Percentiles rank a stretch among this genome's conserved stretches.
phyloP scores from a whole-genome alignment of 129 eudicot species.

The Pulicaria dysenterica region DNA sequence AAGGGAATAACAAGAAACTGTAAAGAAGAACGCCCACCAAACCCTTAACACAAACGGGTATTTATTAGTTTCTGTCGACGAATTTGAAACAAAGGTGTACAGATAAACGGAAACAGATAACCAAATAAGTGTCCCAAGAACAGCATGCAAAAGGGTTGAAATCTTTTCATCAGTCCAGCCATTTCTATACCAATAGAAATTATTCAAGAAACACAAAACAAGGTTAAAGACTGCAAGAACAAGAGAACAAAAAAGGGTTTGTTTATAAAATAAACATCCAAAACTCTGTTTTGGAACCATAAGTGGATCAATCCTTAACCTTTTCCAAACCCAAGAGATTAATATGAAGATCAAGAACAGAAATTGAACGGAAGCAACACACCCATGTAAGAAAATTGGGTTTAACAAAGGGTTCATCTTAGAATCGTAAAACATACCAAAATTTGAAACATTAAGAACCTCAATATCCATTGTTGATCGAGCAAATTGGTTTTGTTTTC shows the following conservation, averaged over 20 bases:
- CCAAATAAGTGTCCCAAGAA: conserved; percentile 56
- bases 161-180: conserved; percentile 79
- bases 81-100: conserved; percentile 35
- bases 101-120: conserved; percentile 48
- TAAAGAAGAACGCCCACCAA: conserved; percentile 74
- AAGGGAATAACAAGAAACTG: conserved; percentile 60
- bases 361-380: conserved; percentile 45
- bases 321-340: conserved; percentile 31
- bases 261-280: conserved; percentile 42
- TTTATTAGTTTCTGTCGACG: conserved; percentile 24
- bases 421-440: conserved; percentile 14
- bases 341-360: conserved; percentile 40
- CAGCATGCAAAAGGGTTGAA: conserved; percentile 54
- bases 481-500: not conserved
- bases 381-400: conserved; percentile 45
- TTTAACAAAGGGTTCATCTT: conserved; percentile 33
- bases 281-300: conserved; percentile 33
- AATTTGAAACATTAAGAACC: not conserved
- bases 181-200: conserved; percentile 68
- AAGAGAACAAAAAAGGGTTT: conserved; percentile 44
- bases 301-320: conserved; percentile 26
- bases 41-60: conserved; percentile 66
- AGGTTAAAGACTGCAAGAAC: conserved; percentile 51
- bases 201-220: conserved; percentile 49
- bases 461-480: not conserved